Evolutionary conservation across 495 filamentous ascomycete genomes (phyloP), one percentile per base, ranked within the genome.

Genomic region (Evansstolkia leycettana): DNA sequence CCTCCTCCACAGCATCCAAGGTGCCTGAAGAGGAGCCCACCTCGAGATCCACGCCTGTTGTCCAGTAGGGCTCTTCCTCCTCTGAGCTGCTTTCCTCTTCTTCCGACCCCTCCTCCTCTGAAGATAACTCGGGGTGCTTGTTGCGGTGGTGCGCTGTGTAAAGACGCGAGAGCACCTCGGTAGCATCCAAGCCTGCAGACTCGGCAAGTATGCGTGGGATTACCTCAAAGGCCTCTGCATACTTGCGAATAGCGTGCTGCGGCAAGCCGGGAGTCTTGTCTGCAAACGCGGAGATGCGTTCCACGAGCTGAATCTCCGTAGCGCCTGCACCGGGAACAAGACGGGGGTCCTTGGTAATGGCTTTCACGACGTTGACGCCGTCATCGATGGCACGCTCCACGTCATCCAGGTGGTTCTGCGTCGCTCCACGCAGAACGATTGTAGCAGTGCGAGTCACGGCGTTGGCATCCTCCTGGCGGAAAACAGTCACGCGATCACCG

Each of bases 341-440:
- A 34, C 84, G 73, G 20, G 87, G 65, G 52, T 96, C 92, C 54
- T 84, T 82, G 40, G 90, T 95, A 62, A 96, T 88, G 39, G 92
- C 90, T 64, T 99, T 99, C 50, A 99, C 84, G 32, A 93, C 92
- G 52, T 94, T 99, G 48, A 99, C 92, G 41, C 92, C 92, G 50
- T 99, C 92, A 47, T 99, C 92, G 20, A 99, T 86, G 33, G 92
- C 92, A 38, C 92, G 76, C 70, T 99, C 92, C 27, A 99, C 73
- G 41, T 99, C 92, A 47, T 99, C 92, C 28, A 99, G 76, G 55
- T 95, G 84, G 59, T 99, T 96, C 59, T 94, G 86, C 8, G 92
- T 99, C 8, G 92, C 92, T 28, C 92, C 92, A 34, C 92, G 77
- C 40, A 99, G 77, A 29, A 99, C 88, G 24, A 99, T 75, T 3